These are phyloP conservation scores for Rhizopus sp. DNA, from an alignment of 371 early-diverging fungal genomes.

Conservation along the genomic window DNA sequence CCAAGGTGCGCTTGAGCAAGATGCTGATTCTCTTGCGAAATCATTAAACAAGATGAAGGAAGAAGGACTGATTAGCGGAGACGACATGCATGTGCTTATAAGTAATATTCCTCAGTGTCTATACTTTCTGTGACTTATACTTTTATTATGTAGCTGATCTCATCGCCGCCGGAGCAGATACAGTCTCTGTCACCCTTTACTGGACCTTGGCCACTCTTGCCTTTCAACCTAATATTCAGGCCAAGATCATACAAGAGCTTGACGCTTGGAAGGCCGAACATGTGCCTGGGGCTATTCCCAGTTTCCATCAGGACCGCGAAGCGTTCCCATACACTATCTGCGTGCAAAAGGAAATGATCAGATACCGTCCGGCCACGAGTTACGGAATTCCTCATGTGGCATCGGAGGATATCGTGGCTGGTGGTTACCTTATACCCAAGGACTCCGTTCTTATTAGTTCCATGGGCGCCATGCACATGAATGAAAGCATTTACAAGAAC, in stretches of 20 bases:
- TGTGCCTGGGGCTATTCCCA: slow-evolving; percentile 9
- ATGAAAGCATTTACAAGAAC: slow-evolving; percentile 18
- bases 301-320: slow-evolving; percentile 20
- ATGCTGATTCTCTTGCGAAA: slow-evolving; percentile 8
- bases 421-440: slow-evolving; percentile 26
- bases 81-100: slow-evolving; percentile 9
- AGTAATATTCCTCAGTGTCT: neutral
- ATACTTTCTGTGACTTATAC: neutral
- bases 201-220: slow-evolving; percentile 19
- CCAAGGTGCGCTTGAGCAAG: slow-evolving; percentile 6
- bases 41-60: neutral
- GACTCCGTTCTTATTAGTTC: slow-evolving; percentile 19
- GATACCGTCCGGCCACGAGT: slow-evolving; percentile 14
- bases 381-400: slow-evolving; percentile 23
- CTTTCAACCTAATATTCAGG: slow-evolving; percentile 14
- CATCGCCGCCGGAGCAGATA: slow-evolving; percentile 19
- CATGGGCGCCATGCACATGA: slow-evolving; percentile 23
- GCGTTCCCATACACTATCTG: slow-evolving; percentile 21
- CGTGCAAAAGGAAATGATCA: slow-evolving; percentile 27
- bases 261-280: slow-evolving; percentile 16
- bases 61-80: neutral
- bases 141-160: slow-evolving; percentile 15
- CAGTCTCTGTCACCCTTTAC: slow-evolving; percentile 9
- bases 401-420: slow-evolving; percentile 20
- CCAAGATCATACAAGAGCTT: slow-evolving; percentile 13